Evolutionary conservation across 495 filamentous ascomycete species (phyloP), one percentile per base, ranked within the genome.

Genomic region (Hapsidospora chrysogenum): DNA sequence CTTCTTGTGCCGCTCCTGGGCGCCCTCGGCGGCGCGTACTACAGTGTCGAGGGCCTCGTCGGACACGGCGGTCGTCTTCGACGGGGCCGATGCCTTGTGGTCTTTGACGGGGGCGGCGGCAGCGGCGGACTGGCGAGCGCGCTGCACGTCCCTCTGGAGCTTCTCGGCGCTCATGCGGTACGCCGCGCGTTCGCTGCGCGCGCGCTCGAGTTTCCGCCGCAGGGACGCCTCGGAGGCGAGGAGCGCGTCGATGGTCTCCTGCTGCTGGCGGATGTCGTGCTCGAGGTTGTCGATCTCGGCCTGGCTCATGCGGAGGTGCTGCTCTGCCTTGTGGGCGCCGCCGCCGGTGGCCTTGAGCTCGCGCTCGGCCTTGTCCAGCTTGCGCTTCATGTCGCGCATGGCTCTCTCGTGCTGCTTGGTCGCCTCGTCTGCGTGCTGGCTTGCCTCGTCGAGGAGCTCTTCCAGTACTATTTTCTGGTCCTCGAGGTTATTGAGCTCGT

Each of bases 391-490:
- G 17, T 75, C 64, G 14, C 64, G 60, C 6, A 55, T 15, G 1
- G 89, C 60, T 42, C 87, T 81, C 17, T 65, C 63, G 44, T 89
- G 89, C 44, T 85, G 84, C 31, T 80, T 74, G 0, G 82, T 86
- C 43, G 89, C 80, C 26, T 86, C 79, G 46, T 95, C 85, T 37
- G 52, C 53, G 66, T 80, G 44, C 79, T 58, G 46, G 76, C 87
- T 44, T 1, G 52, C 52, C 36, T 87, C 76, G 44, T 93, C 83
- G 11, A 95, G 78, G 46, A 83, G 77, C 13, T 59, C 46, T 48
- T 87, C 82, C 9, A 93, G 65, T 0, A 78, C 84, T 15, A 92
- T 76, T 54, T 89, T 92, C 15, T 82, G 76, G 53, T 95, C 85
- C 53, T 87, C 86, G 9, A 93, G 60, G 48, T 93, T 84, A 49